Evolutionary conservation across 208 protist genomes (phyloP), one percentile per base, ranked within the genome.

Genomic region (Naegleria lovaniensis): DNA sequence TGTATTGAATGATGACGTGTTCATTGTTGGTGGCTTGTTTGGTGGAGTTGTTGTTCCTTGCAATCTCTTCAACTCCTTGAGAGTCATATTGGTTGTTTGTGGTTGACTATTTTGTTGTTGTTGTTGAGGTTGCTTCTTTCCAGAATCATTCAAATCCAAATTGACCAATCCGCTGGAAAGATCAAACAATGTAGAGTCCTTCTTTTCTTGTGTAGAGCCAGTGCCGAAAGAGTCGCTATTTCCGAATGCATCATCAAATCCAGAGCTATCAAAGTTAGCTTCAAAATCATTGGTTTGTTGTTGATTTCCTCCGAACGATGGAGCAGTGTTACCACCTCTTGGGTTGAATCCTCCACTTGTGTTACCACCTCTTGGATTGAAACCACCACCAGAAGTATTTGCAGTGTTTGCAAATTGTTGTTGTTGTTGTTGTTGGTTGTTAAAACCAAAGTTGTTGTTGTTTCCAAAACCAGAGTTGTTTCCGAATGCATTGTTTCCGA

Each of bases 251-350:
- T 88, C 41, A 38, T 88, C 85, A 79, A 79, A 79, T 36, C 67
- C 67, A 36, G 67, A 79, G 39, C 33, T 51, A 33, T 39, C 85
- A 88, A 88, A 88, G 85, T 89, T 67, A 25, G 41, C 48, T 11
- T 89, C 33, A 40, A 89, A 89, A 85, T 85, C 83, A 39, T 84
- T 19, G n/a, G n/a, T n/a, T n/a, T n/a, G n/a, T 40, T 84, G 76
- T 19, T 84, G 13, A 85, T 40, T 40, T 41, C 33, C 48, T n/a
- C 51, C 33, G 29, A 79, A 79, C 2, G 29, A 29, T 48, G 43
- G 43, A 36, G 29, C 67, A 5, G 9, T 67, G n/a, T 86, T 48
- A 25, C 6, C 6, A 41, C 83, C 83, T 25, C 83, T 0, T 41
- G 22, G 15, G 3, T 86, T 84, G 39, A 84, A 84, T 84, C 76